These are phyloP conservation scores for Angophora floribunda DNA, from an alignment of 345 rosid species.

Conservation along the genomic window DNA sequence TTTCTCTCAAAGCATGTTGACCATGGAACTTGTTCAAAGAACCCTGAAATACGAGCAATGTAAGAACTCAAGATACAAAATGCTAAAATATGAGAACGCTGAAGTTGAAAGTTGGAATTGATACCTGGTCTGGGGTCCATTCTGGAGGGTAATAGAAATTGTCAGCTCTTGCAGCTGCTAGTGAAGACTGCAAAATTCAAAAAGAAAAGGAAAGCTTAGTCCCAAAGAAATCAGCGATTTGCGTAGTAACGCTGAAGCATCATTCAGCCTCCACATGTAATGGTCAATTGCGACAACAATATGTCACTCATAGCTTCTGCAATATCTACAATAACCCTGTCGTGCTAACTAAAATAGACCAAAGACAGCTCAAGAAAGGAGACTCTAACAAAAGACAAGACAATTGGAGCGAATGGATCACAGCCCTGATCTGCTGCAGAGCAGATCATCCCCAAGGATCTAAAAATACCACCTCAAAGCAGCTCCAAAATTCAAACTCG, in stretches of 20 bases:
- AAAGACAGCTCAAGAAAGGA: not conserved
- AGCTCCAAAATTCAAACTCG: not conserved
- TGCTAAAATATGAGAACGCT: not conserved
- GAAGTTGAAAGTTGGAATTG: not conserved
- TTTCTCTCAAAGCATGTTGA: conserved; percentile 90
- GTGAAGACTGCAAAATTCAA: conserved; percentile 62
- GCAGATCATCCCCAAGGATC: not conserved
- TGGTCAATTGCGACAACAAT: not conserved
- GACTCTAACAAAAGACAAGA: not conserved
- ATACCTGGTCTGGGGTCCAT: conserved; percentile 84
- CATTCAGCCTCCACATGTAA: not conserved
- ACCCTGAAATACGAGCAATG: conserved; percentile 33
- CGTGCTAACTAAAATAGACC: not conserved
- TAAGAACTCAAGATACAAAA: not conserved
- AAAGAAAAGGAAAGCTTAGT: not conserved
- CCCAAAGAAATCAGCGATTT: not conserved
- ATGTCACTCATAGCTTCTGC: not conserved
- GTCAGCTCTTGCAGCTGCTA: conserved; percentile 97
- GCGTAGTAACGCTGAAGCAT: not conserved
- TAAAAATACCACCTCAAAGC: not conserved
- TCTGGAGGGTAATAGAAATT: conserved; percentile 96
- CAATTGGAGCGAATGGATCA: not conserved
- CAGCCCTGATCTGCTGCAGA: not conserved
- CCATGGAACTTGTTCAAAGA: conserved; percentile 95
- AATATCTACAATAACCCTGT: not conserved